Percentiles rank a stretch among this genome's conserved stretches.
Evolutionary conservation across 768 basidiomycete genomes (phyloP).

Genomic region (Pholiota molesta): DNA sequence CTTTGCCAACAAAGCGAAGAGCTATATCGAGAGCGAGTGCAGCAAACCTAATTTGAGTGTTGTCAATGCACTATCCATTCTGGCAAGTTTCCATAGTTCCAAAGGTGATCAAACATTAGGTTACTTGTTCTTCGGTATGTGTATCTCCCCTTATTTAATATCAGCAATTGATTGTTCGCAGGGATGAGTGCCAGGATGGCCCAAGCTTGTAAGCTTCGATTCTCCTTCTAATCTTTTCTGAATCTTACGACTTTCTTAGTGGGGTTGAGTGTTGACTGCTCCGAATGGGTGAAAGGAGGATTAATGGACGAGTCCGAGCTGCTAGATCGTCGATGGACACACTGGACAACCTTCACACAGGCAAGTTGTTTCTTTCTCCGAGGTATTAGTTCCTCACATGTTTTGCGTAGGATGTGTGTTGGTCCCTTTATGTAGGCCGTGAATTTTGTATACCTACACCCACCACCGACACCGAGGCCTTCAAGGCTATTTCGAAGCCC

Average conservation of each 20-base stretch:
- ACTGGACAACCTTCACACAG: conserved; percentile 62
- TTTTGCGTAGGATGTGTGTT: conserved; percentile 53
- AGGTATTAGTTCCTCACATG: no score
- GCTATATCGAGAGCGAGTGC: conserved; percentile 47
- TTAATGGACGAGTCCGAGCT: conserved; percentile 54
- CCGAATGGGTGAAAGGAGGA: conserved; percentile 56
- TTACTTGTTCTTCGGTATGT: conserved; percentile 50
- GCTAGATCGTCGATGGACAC: conserved; percentile 61
- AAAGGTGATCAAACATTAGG: conserved; percentile 51
- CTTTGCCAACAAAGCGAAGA: conserved; percentile 47
- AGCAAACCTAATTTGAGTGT: conserved; percentile 47
- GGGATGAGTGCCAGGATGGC: conserved; percentile 62
- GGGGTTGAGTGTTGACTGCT: conserved; percentile 59
- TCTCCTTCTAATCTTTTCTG: neutral
- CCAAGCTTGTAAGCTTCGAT: conserved; percentile 53
- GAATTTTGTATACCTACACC: conserved; percentile 53
- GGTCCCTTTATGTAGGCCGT: conserved; percentile 67
- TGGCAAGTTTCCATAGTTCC: conserved; percentile 49
- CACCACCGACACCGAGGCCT: conserved; percentile 17
- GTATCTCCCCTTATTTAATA: neutral
- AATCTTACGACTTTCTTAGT: conserved; percentile 34
- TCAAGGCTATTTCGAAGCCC: conserved; percentile 44
- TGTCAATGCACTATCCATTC: conserved; percentile 43
- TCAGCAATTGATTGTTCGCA: conserved; percentile 21
- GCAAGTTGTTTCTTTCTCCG: conserved; percentile 25